Conservation (phyloP, 2,329 filamentous ascomycete species). For the Penicillium sp. region DNA sequence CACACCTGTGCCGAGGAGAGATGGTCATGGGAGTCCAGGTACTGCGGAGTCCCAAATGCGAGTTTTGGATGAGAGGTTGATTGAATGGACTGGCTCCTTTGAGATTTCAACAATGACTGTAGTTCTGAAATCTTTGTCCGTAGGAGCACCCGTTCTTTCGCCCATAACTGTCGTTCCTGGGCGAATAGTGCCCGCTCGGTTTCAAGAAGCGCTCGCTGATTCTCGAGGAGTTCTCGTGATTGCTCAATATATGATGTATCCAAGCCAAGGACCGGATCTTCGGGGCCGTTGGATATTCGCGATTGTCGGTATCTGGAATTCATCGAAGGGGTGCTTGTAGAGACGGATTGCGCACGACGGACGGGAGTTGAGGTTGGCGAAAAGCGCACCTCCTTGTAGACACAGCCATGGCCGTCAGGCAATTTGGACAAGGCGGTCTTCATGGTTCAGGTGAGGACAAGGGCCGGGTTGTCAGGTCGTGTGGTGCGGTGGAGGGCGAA, state of each 20-base stretch:
- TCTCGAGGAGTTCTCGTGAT: constrained; percentile 42
- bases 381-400: constrained; percentile 47
- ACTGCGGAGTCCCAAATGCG: constrained; percentile 15
- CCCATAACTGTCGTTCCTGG: constrained; percentile 48
- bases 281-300: constrained; percentile 22
- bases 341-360: constrained; percentile 44
- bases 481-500: background rate
- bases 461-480: background rate
- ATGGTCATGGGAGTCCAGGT: constrained; percentile 11
- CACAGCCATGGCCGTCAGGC: constrained; percentile 37
- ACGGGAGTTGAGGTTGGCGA: constrained; percentile 41
- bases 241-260: constrained; percentile 45
- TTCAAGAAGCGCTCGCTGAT: constrained; percentile 42
- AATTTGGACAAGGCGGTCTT: constrained; percentile 26
- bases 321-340: constrained; percentile 37
- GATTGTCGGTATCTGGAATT: constrained; percentile 27
- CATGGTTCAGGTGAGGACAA: constrained; percentile 22
- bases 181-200: constrained; percentile 44
- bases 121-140: constrained; percentile 46
- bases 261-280: constrained; percentile 29
- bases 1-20: constrained; percentile 40
- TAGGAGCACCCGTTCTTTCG: constrained; percentile 46
- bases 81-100: constrained; percentile 6
- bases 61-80: constrained; percentile 16
- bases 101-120: constrained; percentile 36